phyloP scores from a whole-genome alignment of 208 protist genomes.

The Trypanosoma congolense region DNA sequence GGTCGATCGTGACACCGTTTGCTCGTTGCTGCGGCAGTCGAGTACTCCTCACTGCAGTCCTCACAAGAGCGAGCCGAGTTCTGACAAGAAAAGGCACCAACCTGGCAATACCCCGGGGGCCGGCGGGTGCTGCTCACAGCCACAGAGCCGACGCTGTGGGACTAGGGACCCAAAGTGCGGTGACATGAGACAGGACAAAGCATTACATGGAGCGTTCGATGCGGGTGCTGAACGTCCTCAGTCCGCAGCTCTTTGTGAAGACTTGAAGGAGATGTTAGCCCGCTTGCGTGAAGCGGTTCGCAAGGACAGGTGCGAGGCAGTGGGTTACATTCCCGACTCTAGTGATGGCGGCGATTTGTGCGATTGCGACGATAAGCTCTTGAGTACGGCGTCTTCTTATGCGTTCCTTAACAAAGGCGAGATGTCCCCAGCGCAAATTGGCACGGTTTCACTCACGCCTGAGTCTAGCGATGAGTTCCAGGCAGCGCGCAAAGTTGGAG shows the following conservation, averaged over 20 bases:
- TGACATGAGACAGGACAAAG: too few species aligned
- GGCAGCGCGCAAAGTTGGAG: neutral
- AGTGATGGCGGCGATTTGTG: neutral
- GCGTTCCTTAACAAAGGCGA: neutral
- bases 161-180: neutral
- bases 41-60: conserved; percentile 4
- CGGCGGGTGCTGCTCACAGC: neutral
- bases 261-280: conserved; percentile 15
- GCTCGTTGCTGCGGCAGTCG: conserved; percentile 11
- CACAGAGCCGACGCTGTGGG: too few species aligned
- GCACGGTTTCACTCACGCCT: neutral
- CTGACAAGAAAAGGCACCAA: neutral
- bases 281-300: conserved; percentile 18
- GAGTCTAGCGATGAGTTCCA: neutral
- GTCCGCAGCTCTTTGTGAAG: neutral
- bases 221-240: neutral
- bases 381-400: neutral
- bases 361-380: neutral
- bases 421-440: neutral
- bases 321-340: neutral
- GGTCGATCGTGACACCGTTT: conserved; percentile 12
- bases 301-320: neutral
- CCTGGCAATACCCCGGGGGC: too few species aligned
- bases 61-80: conserved; percentile 7
- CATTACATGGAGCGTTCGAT: too few species aligned